Base-by-base conservation (phyloP, 805 yeast species). In the Lachancea fermentati region DNA sequence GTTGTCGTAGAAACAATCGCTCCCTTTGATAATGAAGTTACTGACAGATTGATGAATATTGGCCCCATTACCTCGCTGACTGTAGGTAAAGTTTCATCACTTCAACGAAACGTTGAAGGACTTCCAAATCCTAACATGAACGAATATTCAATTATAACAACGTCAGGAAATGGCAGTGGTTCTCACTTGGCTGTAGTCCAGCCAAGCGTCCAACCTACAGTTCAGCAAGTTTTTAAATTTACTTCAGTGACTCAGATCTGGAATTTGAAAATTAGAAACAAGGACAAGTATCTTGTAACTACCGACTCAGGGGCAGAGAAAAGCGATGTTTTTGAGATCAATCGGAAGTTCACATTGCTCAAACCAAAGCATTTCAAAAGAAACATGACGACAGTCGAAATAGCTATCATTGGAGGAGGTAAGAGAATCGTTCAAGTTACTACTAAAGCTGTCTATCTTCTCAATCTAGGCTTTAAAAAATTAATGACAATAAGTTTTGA, bases 21-120 rank as follows among this genome's bases (percentile, higher is more conserved):
- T 26, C 65, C 65, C 3, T 60, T 64, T 47, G 55, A 63, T 47
- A 75, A 81, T 42, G 60, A 65, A 13, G 52, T 67, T 14, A 64
- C 72, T 24, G 93, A 86, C 48, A 61, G 64, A 1, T 55, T 88
- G 8, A 52, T 71, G 2, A 84, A 80, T 51, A 68, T 74, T 48
- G 96, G 96, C 0, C 95, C 96, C 0, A 66, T 84, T 9, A 69
- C 84, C 2, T 76, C 79, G 30, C 71, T 88, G 46, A 71, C 88
- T 0, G 50, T 80, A 25, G 96, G 89, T 0, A 68, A 70, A 36
- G 67, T 74, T 19, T 43, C 62, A 11, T 72, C 83, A 0, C 68
- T 75, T 0, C 79, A 76, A 13, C 65, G 66, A 33, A 72, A 69
- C 41, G 66, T 75, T 8, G 75, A 79, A 41, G 85, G 87, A 34